These are phyloP conservation scores for Kalanchoe fedtschenkoi DNA, from an alignment of 164 flowering plant genomes.

Conservation along the genomic window DNA sequence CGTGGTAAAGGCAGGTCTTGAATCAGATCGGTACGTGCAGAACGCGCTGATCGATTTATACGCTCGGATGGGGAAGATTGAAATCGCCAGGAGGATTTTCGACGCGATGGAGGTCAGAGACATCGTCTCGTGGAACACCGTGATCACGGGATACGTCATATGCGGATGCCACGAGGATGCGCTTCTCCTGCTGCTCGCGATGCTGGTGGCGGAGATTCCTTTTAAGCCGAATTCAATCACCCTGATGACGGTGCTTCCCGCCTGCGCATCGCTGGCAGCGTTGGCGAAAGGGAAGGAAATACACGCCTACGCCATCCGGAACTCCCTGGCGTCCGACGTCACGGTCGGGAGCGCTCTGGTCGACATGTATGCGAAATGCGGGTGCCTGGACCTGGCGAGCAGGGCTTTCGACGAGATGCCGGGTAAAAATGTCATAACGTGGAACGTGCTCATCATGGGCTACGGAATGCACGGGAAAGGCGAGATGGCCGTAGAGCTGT, in stretches of 20 bases:
- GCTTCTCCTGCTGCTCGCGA: slow-evolving; percentile 36
- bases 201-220: slow-evolving; percentile 25
- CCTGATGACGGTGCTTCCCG: slow-evolving; percentile 72
- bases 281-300: slow-evolving; percentile 70
- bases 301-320: slow-evolving; percentile 59
- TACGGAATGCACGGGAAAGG: slow-evolving; percentile 89
- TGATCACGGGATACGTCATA: slow-evolving; percentile 60
- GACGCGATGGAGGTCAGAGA: slow-evolving; percentile 44
- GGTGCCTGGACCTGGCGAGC: slow-evolving; percentile 41
- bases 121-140: slow-evolving; percentile 73
- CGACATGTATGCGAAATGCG: slow-evolving; percentile 79
- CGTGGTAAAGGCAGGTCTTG: slow-evolving; percentile 52
- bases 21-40: slow-evolving; percentile 42
- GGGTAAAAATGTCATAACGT: slow-evolving; percentile 46
- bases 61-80: slow-evolving; percentile 48
- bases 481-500: slow-evolving; percentile 41
- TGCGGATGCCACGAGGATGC: slow-evolving; percentile 45
- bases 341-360: slow-evolving; percentile 68
- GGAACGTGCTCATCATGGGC: slow-evolving; percentile 81
- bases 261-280: slow-evolving; percentile 66
- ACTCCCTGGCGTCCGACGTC: slow-evolving; percentile 42
- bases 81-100: slow-evolving; percentile 41
- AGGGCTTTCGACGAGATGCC: slow-evolving; percentile 51
- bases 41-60: slow-evolving; percentile 87
- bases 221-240: slow-evolving; percentile 64